Percentiles rank a stretch among this genome's conserved stretches.
Evolutionary conservation across 805 yeast genomes (phyloP).

Genomic region (Wickerhamiella vanderwaltii): DNA sequence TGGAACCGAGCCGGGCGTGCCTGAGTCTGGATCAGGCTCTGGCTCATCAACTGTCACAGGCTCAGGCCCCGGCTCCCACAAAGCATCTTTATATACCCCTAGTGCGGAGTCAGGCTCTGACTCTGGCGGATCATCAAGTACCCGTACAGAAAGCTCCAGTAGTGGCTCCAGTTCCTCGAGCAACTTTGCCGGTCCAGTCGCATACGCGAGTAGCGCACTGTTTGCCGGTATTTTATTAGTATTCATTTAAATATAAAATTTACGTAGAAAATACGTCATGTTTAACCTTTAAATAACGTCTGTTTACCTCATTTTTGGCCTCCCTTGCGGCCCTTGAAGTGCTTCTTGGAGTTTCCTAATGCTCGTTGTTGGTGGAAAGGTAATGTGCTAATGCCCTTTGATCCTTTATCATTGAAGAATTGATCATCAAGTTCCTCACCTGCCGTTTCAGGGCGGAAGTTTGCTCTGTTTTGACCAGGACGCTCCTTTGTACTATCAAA

Average conservation of each 20-base stretch:
- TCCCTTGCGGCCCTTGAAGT: slow-evolving; percentile 65
- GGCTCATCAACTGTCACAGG: background rate
- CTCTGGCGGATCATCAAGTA: slow-evolving; percentile 4
- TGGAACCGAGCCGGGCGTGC: background rate
- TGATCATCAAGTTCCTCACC: slow-evolving; percentile 78
- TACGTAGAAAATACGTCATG: background rate
- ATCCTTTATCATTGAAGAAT: slow-evolving; percentile 59
- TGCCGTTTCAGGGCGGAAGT: slow-evolving; percentile 36
- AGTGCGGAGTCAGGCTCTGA: background rate
- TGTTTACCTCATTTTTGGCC: slow-evolving; percentile 26
- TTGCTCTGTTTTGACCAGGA: slow-evolving; percentile 36
- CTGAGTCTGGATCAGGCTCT: slow-evolving; percentile 6
- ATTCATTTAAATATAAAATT: background rate
- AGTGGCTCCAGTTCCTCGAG: background rate
- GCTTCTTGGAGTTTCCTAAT: slow-evolving; percentile 38
- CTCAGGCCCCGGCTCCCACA: background rate
- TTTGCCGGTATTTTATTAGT: slow-evolving; percentile 9
- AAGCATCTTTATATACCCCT: background rate
- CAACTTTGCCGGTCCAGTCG: slow-evolving; percentile 5
- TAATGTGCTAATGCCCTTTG: slow-evolving; percentile 47
- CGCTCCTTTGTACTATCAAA: slow-evolving; percentile 35
- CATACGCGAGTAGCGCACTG: slow-evolving; percentile 6
- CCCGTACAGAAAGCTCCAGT: background rate
- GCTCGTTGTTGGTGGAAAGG: slow-evolving; percentile 54
- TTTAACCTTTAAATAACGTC: no score